Evolutionary conservation across 2,329 filamentous ascomycete species (phyloP).

Genomic region (Aaosphaeria pasadenensis): DNA sequence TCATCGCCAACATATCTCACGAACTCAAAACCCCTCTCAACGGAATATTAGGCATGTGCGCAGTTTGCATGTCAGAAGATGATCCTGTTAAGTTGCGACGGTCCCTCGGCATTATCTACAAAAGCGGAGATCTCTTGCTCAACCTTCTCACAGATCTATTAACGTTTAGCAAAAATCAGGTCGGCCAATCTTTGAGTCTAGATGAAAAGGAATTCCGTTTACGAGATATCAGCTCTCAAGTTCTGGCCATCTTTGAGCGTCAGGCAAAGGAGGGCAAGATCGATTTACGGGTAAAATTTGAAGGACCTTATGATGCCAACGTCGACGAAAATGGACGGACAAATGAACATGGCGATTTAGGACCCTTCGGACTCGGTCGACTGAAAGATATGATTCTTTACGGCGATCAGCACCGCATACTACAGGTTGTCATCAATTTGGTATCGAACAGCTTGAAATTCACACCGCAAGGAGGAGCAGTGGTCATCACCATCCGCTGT

Average conservation of each 20-base stretch:
- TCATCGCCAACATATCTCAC: constrained; percentile 89
- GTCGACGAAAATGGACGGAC: constrained; percentile 35
- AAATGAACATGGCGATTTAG: constrained; percentile 55
- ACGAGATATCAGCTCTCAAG: constrained; percentile 78
- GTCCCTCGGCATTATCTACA: constrained; percentile 84
- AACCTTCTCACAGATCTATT: constrained; percentile 86
- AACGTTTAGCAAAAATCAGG: constrained; percentile 90
- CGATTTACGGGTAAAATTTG: constrained; percentile 67
- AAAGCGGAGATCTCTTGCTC: constrained; percentile 77
- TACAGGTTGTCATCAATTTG: constrained; percentile 91
- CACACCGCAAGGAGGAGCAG: constrained; percentile 71
- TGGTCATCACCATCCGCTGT: constrained; percentile 74
- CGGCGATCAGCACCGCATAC: constrained; percentile 88
- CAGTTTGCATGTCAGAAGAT: constrained; percentile 88
- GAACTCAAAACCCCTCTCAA: constrained; percentile 93
- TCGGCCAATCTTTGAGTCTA: constrained; percentile 76
- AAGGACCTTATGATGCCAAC: constrained; percentile 49
- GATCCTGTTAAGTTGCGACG: constrained; percentile 75
- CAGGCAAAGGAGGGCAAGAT: constrained; percentile 80
- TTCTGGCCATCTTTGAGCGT: constrained; percentile 84
- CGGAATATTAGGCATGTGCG: constrained; percentile 91
- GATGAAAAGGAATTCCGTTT: constrained; percentile 84
- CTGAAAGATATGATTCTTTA: constrained; percentile 84
- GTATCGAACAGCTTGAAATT: constrained; percentile 93
- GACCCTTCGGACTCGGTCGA: constrained; percentile 63